Conservation (phyloP, 1,284 basidiomycete genomes). For the Papiliotrema terrestris region DNA sequence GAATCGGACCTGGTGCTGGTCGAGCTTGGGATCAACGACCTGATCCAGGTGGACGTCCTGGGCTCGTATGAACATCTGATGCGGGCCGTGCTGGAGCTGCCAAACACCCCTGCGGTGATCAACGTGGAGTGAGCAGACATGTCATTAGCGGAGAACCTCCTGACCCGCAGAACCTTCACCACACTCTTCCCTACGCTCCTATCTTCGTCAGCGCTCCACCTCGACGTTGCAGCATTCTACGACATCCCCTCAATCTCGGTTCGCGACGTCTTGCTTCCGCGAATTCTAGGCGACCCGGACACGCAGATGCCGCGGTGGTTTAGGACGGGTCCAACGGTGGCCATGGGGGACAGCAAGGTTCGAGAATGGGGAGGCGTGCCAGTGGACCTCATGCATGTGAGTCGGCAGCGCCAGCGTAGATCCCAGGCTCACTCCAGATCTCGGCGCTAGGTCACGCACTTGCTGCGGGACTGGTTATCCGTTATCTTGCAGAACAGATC, state of each 20-base stretch:
- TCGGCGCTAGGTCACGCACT: conserved; percentile 41
- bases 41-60: conserved; percentile 28
- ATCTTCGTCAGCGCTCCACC: conserved; percentile 40
- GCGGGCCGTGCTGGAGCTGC: conserved; percentile 36
- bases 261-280: conserved; percentile 41
- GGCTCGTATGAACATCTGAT: conserved; percentile 42
- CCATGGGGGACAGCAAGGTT: conserved; percentile 39
- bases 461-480: conserved; percentile 36
- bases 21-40: conserved; percentile 45
- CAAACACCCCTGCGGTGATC: conserved; percentile 40
- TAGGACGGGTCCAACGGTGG: conserved; percentile 34
- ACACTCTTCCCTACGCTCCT: conserved; percentile 41
- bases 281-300: conserved; percentile 37
- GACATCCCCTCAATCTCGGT: conserved; percentile 43
- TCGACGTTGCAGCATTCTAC: conserved; percentile 43
- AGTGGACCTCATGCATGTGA: conserved; percentile 47
- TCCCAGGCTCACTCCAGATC: conserved; percentile 23
- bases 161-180: conserved; percentile 39
- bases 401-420: conserved; percentile 7
- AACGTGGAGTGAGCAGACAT: conserved; percentile 39
- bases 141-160: not conserved
- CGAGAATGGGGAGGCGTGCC: conserved; percentile 34
- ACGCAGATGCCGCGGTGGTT: conserved; percentile 43
- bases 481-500: conserved; percentile 35
- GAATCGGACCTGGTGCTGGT: conserved; percentile 40